Evolutionary conservation across 768 basidiomycete genomes (phyloP), one percentile per base, ranked within the genome.

Genomic region (Lactarius deliciosus): DNA sequence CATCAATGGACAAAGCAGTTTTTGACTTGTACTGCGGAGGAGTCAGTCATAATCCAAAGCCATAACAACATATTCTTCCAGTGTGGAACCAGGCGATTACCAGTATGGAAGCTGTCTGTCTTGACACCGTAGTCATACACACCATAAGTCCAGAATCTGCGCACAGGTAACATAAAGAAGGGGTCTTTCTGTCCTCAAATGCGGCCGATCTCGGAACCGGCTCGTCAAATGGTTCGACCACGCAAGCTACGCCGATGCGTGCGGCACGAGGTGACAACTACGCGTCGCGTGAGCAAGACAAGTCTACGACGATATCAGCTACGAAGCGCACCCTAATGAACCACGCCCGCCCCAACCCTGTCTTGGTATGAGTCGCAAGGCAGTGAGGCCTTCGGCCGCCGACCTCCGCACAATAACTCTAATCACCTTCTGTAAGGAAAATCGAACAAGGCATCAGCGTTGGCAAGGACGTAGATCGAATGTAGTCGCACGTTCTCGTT

Each of bases 311-410:
- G 32, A 34, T 22, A 40, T 28, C 6, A n/a, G 18, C 22, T 5
- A 32, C 25, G 50, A 53, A 45, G 40, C 64, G 30, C 40, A 92
- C 89, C 94, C 94, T 53, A 97, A 78, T 75, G 89, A 80, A 10
- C 94, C 94, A 65, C 92, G 81, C 11, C 94, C 94, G 68, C 92
- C 93, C 94, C 94, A 97, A 8, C 88, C 88, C 64, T 81, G 84
- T 59, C 85, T 76, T 7, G 93, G 92, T 3, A 79, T 87, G 53
- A 94, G 78, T n/a, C 76, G 81, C 64, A 93, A 72, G 22, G 78
- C 78, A 16, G 85, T 70, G 8, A 72, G 74, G 68, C 83, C 75
- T 3, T 75, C 81, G 6, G 78, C 75, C 53, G 47, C 68, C 8
- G 63, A 38, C 36, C 91, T 85, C 34, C 85, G 76, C 10, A 92